phyloP scores from a whole-genome alignment of 2,329 filamentous ascomycete genomes.

The Penicillium sp. region DNA sequence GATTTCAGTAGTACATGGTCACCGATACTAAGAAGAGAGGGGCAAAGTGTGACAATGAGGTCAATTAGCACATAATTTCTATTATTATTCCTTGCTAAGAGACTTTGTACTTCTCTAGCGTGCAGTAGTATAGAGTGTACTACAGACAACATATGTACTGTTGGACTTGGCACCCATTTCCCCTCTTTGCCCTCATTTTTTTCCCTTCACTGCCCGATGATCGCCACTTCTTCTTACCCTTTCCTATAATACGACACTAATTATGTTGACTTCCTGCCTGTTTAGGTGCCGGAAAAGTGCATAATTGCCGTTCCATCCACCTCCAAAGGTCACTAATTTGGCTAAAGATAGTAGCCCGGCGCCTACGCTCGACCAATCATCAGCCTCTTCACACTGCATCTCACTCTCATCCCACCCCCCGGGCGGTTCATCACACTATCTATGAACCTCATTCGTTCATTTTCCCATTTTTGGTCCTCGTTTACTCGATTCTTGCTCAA shows the following conservation, averaged over 20 bases:
- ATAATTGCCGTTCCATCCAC: slow-evolving; percentile 16
- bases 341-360: slow-evolving; percentile 35
- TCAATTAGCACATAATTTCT: slow-evolving; percentile 9
- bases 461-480: slow-evolving; percentile 1
- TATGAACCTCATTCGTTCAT: slow-evolving; percentile 12
- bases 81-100: not conserved
- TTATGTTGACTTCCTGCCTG: not conserved
- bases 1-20: not conserved
- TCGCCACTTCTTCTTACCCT: not conserved
- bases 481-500: slow-evolving; percentile 2
- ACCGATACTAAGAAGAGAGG: not conserved
- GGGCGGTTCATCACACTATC: slow-evolving; percentile 25
- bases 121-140: slow-evolving; percentile 1
- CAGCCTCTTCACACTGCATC: slow-evolving; percentile 12
- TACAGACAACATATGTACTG: not conserved
- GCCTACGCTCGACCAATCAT: slow-evolving; percentile 29
- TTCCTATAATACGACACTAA: not conserved
- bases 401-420: slow-evolving; percentile 7
- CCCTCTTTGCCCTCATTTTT: not conserved
- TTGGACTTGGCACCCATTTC: not conserved
- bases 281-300: slow-evolving; percentile 2
- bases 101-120: not conserved
- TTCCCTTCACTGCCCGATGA: not conserved
- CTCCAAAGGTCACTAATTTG: slow-evolving; percentile 4
- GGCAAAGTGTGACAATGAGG: not conserved